Conservation (phyloP, 768 basidiomycete species). For the Mycena maculata region DNA sequence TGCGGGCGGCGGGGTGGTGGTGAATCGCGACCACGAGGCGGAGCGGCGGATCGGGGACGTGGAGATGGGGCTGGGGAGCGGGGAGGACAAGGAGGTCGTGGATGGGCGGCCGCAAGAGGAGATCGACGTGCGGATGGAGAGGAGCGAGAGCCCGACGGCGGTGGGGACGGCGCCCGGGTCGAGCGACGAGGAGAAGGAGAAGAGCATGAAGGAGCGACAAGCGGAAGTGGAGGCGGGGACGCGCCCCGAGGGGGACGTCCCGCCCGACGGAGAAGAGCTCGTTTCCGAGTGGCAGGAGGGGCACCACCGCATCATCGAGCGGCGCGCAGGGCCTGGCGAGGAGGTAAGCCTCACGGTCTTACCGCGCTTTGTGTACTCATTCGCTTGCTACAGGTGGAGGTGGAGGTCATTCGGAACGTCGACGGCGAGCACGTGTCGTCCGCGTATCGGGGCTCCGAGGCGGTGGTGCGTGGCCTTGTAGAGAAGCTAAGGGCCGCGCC, state of each 20-base stretch:
- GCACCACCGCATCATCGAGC: slow-evolving; percentile 72
- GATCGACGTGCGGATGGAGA: slow-evolving; percentile 20
- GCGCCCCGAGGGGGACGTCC: slow-evolving; percentile 47
- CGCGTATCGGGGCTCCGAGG: slow-evolving; percentile 38
- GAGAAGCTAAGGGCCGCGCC: slow-evolving; percentile 34
- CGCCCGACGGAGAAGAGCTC: slow-evolving; percentile 58
- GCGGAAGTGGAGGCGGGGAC: slow-evolving; percentile 22
- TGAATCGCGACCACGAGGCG: slow-evolving; percentile 77
- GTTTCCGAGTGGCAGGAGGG: slow-evolving; percentile 79
- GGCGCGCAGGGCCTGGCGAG: slow-evolving; percentile 65
- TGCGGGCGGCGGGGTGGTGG: slow-evolving; percentile 76
- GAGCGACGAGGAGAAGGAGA: slow-evolving; percentile 30
- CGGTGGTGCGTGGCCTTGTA: slow-evolving; percentile 41
- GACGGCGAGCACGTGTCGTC: slow-evolving; percentile 30
- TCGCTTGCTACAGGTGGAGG: slow-evolving; percentile 61
- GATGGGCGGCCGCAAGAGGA: slow-evolving; percentile 31
- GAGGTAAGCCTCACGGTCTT: slow-evolving; percentile 61
- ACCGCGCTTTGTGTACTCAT: not conserved
- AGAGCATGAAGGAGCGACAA: not conserved
- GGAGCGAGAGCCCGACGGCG: slow-evolving; percentile 29
- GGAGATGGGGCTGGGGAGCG: slow-evolving; percentile 37
- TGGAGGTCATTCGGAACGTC: slow-evolving; percentile 66
- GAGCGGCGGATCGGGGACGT: slow-evolving; percentile 39
- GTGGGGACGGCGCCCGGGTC: slow-evolving; percentile 32
- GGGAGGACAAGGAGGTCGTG: slow-evolving; percentile 19